phyloP scores from a whole-genome alignment of 208 protist species.

The Trypanosoma conorhini region DNA sequence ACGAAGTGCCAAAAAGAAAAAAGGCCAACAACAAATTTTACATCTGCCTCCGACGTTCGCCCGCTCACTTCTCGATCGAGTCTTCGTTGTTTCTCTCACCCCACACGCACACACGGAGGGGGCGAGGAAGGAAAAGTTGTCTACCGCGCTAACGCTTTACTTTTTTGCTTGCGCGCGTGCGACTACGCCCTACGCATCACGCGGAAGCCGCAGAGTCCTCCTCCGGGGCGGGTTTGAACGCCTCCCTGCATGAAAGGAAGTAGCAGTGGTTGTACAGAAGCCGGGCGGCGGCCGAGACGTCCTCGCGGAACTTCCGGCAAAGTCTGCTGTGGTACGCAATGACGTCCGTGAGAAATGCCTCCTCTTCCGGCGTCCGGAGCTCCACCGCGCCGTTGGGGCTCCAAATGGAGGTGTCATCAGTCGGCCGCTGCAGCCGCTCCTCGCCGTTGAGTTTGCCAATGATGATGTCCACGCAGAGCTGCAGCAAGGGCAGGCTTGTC shows the following conservation, averaged over 20 bases:
- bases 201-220: not conserved
- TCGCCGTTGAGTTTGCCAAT: constrained; percentile 61
- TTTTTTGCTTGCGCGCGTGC: not conserved
- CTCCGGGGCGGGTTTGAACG: constrained; percentile 13
- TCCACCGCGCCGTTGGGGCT: constrained; percentile 38
- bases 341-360: constrained; percentile 27
- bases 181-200: not conserved
- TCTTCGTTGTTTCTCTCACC: not conserved
- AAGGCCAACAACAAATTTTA: constrained; percentile 1
- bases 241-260: constrained; percentile 62
- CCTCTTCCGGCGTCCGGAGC: constrained; percentile 60
- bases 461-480: constrained; percentile 62
- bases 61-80: not conserved
- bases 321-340: constrained; percentile 44
- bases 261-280: constrained; percentile 72
- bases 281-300: constrained; percentile 44
- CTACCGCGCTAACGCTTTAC: no score
- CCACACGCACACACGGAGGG: not conserved
- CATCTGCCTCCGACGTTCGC: not conserved
- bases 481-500: constrained; percentile 40
- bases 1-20: not conserved
- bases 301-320: constrained; percentile 43
- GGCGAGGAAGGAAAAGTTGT: not conserved
- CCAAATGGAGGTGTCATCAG: constrained; percentile 24
- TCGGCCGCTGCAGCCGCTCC: constrained; percentile 20